Conservation (phyloP, 306 rosid genomes). For the Ceratonia siliqua region DNA sequence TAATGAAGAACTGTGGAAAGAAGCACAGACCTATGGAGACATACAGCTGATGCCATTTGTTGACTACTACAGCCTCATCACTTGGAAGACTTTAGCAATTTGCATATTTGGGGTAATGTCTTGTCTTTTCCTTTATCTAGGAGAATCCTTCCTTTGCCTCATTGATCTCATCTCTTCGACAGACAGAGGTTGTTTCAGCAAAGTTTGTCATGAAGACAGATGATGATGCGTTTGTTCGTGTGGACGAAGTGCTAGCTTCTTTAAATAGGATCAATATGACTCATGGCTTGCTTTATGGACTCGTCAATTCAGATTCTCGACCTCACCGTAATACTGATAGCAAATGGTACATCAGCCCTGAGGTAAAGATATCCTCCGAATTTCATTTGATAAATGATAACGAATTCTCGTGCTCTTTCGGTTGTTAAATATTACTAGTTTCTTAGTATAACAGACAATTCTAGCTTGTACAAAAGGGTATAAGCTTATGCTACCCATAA, state of each 20-base stretch:
- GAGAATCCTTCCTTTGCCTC: constrained; percentile 31
- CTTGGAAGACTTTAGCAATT: constrained; percentile 96
- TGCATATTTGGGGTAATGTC: constrained; percentile 90
- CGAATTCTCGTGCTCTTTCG: not conserved
- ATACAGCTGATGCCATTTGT: constrained; percentile 97
- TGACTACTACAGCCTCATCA: constrained; percentile 93
- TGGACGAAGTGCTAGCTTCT: constrained; percentile 82
- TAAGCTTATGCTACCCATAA: not conserved
- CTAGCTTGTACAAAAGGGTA: not conserved
- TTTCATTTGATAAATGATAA: constrained; percentile 5
- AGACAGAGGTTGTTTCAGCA: constrained; percentile 95
- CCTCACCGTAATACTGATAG: constrained; percentile 89
- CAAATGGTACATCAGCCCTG: constrained; percentile 92
- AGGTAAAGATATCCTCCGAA: constrained; percentile 52
- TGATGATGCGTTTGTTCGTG: constrained; percentile 95
- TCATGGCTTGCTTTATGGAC: constrained; percentile 85
- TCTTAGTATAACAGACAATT: constrained; percentile 7
- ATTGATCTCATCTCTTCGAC: constrained; percentile 48
- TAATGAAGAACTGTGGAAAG: constrained; percentile 93
- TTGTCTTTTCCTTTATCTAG: constrained; percentile 35
- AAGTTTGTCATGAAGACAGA: constrained; percentile 97
- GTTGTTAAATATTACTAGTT: constrained; percentile 10
- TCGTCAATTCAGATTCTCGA: constrained; percentile 79
- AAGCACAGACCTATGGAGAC: constrained; percentile 90
- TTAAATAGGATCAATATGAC: constrained; percentile 54